A percentile compares a stretch with the other conserved stretches of the same genome.
Conservation (phyloP, 1,284 basidiomycete species). For the Cryptococcus deneoformans region DNA sequence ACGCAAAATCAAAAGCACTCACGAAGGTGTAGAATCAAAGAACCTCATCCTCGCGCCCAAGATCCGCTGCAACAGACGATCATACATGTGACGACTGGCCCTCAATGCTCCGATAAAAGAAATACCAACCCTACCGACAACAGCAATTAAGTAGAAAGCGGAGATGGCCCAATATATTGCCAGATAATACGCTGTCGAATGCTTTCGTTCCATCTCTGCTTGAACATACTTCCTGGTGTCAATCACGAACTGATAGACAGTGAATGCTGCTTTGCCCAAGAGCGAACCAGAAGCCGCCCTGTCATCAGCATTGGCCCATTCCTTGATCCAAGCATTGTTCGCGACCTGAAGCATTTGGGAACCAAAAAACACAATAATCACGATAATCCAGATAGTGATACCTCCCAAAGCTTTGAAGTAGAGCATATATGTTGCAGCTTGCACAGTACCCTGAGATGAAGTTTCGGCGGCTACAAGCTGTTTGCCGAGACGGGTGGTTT, state of each 20-base stretch:
- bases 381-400: constrained; percentile 36
- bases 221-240: not conserved
- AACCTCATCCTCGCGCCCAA: constrained; percentile 49
- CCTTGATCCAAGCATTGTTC: constrained; percentile 47
- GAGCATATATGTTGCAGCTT: constrained; percentile 33
- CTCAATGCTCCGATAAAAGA: constrained; percentile 40
- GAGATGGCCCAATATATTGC: constrained; percentile 40
- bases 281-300: not conserved
- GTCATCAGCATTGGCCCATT: constrained; percentile 42
- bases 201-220: not conserved
- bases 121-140: constrained; percentile 37
- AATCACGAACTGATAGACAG: constrained; percentile 1
- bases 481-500: constrained; percentile 20
- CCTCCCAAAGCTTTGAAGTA: constrained; percentile 44
- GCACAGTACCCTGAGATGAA: constrained; percentile 35
- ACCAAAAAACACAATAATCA: constrained; percentile 35
- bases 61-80: constrained; percentile 37
- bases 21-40: constrained; percentile 49
- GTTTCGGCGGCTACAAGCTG: constrained; percentile 44
- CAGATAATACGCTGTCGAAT: constrained; percentile 32
- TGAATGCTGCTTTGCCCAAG: not conserved
- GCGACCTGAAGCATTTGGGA: constrained; percentile 44
- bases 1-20: not conserved
- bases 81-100: constrained; percentile 40
- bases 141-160: constrained; percentile 35